Evolutionary conservation across 192 early-diverging fungal genomes (phyloP), one percentile per base, ranked within the genome.

Genomic region (Coemansia biformis): DNA sequence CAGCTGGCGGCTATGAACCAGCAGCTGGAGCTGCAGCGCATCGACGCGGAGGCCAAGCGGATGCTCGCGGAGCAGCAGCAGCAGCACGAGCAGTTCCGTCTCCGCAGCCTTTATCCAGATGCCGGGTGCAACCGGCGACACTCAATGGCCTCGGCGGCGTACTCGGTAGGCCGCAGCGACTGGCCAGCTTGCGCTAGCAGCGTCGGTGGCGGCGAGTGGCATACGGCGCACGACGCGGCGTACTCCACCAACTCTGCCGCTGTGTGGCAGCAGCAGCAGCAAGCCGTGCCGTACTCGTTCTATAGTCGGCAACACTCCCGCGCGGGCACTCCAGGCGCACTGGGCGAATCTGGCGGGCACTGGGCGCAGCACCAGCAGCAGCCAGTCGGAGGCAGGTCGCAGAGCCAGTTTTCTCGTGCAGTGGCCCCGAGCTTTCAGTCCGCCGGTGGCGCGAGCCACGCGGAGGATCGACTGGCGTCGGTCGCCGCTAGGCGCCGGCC

Each of bases 1-100:
- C 70, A 65, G 43, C 63, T 62, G n/a, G 58, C 51, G 13, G 18
- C 66, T 23, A 16, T 74, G 34, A 56, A 52, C 46, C 70, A 74
- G 36, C 63, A 74, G 46, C 46, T 66, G 4, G 59, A 58, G 47
- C 58, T 62, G 19, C 70, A 66, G 47, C 52, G 52, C 13, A 47
- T 36, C 30, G 54, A 74, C 30, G 15, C 58, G 34, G 59, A 74
- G 33, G 16, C 53, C 19, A 50, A 66, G 32, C 48, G 53, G 18
- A 31, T 38, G 8, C 36, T 54, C 11, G 36, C 46, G 17, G 63
- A 66, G 58, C 70, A 66, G 29, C 63, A 66, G 39, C 54, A 51
- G 19, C 45, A 74, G 44, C 34, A 66, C 37, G 57, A 74, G 42
- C 33, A 58, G 38, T 74, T 74, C 49, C 61, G 57, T 38, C 58